Conservation (phyloP, 2,329 filamentous ascomycete genomes). For the Cladosporium sp. region DNA sequence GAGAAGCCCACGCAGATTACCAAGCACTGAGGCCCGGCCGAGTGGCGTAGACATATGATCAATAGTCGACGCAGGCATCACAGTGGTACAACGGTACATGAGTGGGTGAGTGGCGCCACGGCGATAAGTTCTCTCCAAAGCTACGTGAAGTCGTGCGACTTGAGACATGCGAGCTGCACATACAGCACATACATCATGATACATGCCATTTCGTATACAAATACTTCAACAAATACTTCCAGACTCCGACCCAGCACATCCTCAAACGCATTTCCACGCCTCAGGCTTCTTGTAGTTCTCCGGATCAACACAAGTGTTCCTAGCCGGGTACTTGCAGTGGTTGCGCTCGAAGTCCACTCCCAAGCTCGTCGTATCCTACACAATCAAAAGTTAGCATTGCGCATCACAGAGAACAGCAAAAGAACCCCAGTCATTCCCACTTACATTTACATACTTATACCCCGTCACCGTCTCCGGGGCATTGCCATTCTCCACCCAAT, state of each 20-base stretch:
- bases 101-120: background rate
- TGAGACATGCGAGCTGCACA: background rate
- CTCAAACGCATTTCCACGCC: conserved; percentile 31
- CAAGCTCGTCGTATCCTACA: conserved; percentile 36
- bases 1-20: background rate
- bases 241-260: background rate
- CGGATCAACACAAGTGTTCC: conserved; percentile 30
- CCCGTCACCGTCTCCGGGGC: conserved; percentile 38
- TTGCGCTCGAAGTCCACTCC: conserved; percentile 48
- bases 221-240: background rate
- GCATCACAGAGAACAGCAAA: conserved; percentile 30
- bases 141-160: background rate
- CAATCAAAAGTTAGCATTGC: background rate
- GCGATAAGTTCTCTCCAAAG: background rate
- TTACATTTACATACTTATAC: conserved; percentile 44
- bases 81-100: background rate
- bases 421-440: conserved; percentile 25
- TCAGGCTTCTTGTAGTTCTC: conserved; percentile 29
- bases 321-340: conserved; percentile 42
- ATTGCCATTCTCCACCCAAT: conserved; percentile 36
- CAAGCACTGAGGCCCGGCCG: background rate
- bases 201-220: background rate
- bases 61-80: background rate
- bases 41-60: background rate
- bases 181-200: background rate